Base-by-base conservation (phyloP, 176 grass and related monocot species). In the Oryza meridionalis region DNA sequence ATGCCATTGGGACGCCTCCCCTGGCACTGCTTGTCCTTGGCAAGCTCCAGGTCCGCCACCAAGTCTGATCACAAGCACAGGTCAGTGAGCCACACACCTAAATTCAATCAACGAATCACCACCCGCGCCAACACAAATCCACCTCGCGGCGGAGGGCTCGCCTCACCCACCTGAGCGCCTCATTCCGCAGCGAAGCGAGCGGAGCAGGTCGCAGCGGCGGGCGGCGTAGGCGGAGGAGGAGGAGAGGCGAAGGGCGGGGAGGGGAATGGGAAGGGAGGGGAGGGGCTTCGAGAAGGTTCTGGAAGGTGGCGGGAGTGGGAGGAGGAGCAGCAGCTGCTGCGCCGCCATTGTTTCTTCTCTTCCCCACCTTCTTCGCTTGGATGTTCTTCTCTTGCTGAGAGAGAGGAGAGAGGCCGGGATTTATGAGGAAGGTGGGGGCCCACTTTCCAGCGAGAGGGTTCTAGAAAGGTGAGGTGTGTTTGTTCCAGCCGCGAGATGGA, bases 1-100 rank as follows among this genome's bases (percentile, higher is more conserved):
- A 99, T 83, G 46, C 93, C 96, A 86, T 90, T 96, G 4, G 78
- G 70, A 38, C 91, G 84, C 24, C 75, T 86, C 22, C 82, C 76
- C 66, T 64, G 90, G 73, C 58, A 84, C 45, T 80, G 81, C 81
- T 84, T 94, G 44, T 87, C 91, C 79, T 85, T 94, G 55, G 93
- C 91, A 37, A 99, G 86, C 91, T 99, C 96, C 83, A 99, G 83
- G 45, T 99, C 91, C 38, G 75, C 81, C 29, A 86, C 87, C 62
- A 96, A 92, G 88, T 87, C 91, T 99, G 85, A 87, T 45, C 21
- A 79, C 3, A 83, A 9, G 45, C 37, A 46, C 38, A 35, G 63
- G 7, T 21, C 51, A 31, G 29, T 31, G 29, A 31, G 2, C 29
- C 29, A 55, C 53, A 58, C 16, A 7, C 58, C 9, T 35, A 65